phyloP scores from a whole-genome alignment of 768 basidiomycete species.

The Tricholoma matsutake region DNA sequence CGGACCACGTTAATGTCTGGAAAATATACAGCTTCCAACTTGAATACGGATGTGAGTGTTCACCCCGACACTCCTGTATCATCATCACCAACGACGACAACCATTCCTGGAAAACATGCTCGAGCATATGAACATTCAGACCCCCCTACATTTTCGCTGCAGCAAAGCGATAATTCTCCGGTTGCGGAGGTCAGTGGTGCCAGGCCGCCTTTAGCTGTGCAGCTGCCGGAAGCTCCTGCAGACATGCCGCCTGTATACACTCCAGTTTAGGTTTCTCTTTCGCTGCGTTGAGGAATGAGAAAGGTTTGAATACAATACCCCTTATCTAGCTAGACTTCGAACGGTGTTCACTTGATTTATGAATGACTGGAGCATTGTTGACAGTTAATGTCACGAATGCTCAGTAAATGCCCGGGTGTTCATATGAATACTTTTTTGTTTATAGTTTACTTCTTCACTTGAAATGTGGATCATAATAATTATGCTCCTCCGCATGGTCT shows the following conservation, averaged over 20 bases:
- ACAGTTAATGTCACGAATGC: too few species aligned
- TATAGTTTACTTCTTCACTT: too few species aligned
- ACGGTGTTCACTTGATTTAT: too few species aligned
- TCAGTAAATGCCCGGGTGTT: too few species aligned
- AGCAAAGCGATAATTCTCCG: neutral
- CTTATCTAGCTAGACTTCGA: too few species aligned
- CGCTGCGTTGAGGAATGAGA: neutral
- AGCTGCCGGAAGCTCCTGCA: neutral
- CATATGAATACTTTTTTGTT: too few species aligned
- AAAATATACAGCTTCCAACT: conserved; percentile 4
- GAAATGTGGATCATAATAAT: too few species aligned
- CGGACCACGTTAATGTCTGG: conserved; percentile 1
- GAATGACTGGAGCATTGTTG: too few species aligned
- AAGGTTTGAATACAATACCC: neutral
- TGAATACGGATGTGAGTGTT: neutral
- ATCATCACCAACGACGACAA: neutral
- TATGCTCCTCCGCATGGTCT: too few species aligned
- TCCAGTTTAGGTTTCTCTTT: conserved; percentile 14
- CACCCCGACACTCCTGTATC: neutral
- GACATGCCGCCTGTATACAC: conserved; percentile 35
- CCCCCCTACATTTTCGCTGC: neutral
- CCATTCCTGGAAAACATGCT: neutral
- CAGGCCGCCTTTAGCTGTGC: neutral
- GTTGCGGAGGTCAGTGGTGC: neutral
- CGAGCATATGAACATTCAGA: neutral